Evolutionary conservation across 257 asterid species (phyloP).

Genomic region (Phtheirospermum japonicum): DNA sequence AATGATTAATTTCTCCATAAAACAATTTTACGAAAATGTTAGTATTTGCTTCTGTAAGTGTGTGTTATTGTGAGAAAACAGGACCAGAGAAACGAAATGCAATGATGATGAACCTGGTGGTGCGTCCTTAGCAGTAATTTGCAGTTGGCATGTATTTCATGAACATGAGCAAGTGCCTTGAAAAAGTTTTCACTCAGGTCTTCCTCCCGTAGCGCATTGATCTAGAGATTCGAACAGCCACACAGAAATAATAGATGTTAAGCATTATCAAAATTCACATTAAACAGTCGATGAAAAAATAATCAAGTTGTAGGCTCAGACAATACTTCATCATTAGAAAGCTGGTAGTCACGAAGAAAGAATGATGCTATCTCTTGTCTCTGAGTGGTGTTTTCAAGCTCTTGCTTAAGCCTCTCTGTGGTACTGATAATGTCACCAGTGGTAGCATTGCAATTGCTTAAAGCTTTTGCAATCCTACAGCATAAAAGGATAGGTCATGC

Average conservation of each 20-base stretch:
- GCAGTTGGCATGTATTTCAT: slow-evolving; percentile 95
- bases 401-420: slow-evolving; percentile 97
- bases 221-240: slow-evolving; percentile 42
- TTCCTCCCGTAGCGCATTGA: slow-evolving; percentile 89
- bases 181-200: slow-evolving; percentile 79
- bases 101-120: slow-evolving; percentile 72
- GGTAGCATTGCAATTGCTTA: slow-evolving; percentile 80
- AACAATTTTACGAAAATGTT: too few species aligned
- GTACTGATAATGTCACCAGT: slow-evolving; percentile 97
- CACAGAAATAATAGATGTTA: slow-evolving; percentile 22
- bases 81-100: slow-evolving; percentile 21
- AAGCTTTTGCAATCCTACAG: slow-evolving; percentile 83
- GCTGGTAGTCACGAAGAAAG: slow-evolving; percentile 98
- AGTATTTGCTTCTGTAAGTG: background rate
- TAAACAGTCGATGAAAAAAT: slow-evolving; percentile 20
- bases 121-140: slow-evolving; percentile 94
- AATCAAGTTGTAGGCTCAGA: slow-evolving; percentile 22
- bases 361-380: slow-evolving; percentile 93
- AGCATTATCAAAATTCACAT: slow-evolving; percentile 15
- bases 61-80: slow-evolving; percentile 15
- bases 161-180: slow-evolving; percentile 98
- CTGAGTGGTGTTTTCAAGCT: slow-evolving; percentile 85
- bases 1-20: too few species aligned
- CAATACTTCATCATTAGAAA: slow-evolving; percentile 86
- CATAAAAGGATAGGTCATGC: slow-evolving; percentile 22